Evolutionary conservation across 1,284 basidiomycete species (phyloP), one percentile per base, ranked within the genome.

Genomic region (Peniophora sp.): DNA sequence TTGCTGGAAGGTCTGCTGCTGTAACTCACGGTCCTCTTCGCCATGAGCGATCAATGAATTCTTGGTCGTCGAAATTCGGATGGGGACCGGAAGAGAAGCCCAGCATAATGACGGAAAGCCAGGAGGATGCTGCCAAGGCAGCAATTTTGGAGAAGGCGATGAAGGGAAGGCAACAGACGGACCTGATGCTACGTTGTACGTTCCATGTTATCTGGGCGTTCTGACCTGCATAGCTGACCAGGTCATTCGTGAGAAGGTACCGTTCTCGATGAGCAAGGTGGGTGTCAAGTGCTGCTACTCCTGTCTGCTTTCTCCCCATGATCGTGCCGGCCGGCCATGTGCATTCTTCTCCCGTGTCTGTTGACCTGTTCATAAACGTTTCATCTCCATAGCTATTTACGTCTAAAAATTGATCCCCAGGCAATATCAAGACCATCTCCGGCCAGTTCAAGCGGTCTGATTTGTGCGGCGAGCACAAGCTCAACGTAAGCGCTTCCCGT

Each of bases 361-460:
- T 32, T 12, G 12, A 5, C 22, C 47, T 53, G 53, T 45, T 27
- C 25, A 50, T n/a, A 14, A 38, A 20, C 44, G 45, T 53, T 51
- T 41, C 46, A 32, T 39, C 53, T 57, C 44, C 44, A 25, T 43
- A 32, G 50, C 53, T 45, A 54, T 57, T 69, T 65, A 68, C 62
- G 62, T 63, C 54, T 55, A 52, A 53, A 58, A 36, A 53, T 45
- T 22, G 16, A 17, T 22, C 14, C 52, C 19, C 60, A 89, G 89
- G 89, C 45, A 85, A 86, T 60, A 91, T 97, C 59, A 89, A 89
- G 65, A 91, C 85, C 25, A 92, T 93, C 51, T 93, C 91, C 39
- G 92, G 93, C 20, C 83, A 89, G 60, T 95, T 96, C 69, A 91
- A 87, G 61, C 92, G 90, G 67, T 83, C 87, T 43, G 90, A 94